phyloP scores from a whole-genome alignment of 148 eudicot species.

The Rhododendron molle region DNA sequence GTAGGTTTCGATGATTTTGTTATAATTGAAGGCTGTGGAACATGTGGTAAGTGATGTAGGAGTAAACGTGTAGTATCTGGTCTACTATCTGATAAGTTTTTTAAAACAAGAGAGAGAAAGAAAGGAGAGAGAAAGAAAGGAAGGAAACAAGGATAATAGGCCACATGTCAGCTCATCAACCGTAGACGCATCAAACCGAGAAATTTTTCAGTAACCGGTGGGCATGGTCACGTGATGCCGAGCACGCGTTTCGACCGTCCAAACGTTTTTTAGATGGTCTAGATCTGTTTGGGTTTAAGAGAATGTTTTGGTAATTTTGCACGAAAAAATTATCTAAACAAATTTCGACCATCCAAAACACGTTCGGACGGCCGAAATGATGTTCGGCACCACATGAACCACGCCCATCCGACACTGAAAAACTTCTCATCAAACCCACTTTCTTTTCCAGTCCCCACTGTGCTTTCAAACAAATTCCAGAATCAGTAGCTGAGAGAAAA shows the following conservation, averaged over 20 bases:
- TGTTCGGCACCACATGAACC: too few relatives aligned
- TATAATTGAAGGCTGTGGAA: neutral
- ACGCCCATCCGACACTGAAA: too few relatives aligned
- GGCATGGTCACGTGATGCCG: too few relatives aligned
- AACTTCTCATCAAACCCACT: neutral
- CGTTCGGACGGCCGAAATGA: too few relatives aligned
- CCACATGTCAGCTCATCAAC: neutral
- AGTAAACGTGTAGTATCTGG: neutral
- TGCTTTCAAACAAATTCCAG: neutral
- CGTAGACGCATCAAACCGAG: neutral
- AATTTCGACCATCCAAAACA: too few relatives aligned
- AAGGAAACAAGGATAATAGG: neutral
- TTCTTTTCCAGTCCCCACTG: neutral
- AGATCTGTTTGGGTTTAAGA: too few relatives aligned
- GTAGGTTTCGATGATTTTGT: neutral
- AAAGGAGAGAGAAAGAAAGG: neutral
- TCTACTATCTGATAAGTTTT: neutral
- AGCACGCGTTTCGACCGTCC: too few relatives aligned
- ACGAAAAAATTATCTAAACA: too few relatives aligned
- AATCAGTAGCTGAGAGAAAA: too few relatives aligned
- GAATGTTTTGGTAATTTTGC: too few relatives aligned
- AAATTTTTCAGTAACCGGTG: too few relatives aligned
- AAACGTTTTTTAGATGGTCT: too few relatives aligned
- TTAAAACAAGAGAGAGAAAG: neutral
- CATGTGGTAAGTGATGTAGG: neutral